phyloP scores from a whole-genome alignment of 2,329 filamentous ascomycete genomes.

The Pleomassaria siparia region DNA sequence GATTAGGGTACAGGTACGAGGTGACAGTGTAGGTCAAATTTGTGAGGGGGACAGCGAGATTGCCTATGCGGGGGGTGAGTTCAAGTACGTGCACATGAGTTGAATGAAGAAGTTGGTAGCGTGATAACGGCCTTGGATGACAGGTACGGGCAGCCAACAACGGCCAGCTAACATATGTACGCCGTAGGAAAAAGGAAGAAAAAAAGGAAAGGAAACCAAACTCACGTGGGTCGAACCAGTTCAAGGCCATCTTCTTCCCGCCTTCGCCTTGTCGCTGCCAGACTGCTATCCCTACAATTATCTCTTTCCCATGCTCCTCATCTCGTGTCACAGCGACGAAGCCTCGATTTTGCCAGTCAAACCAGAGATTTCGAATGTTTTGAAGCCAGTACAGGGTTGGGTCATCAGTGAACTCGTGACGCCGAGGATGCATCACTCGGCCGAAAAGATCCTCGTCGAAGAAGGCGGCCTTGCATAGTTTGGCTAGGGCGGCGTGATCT shows the following conservation, averaged over 20 bases:
- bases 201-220: background rate
- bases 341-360: conserved; percentile 11
- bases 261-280: conserved; percentile 26
- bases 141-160: background rate
- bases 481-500: conserved; percentile 17
- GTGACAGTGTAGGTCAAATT: conserved; percentile 4
- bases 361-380: conserved; percentile 16
- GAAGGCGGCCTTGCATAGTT: conserved; percentile 24
- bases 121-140: conserved; percentile 2
- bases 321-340: conserved; percentile 16
- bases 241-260: conserved; percentile 12
- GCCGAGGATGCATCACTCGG: conserved; percentile 28
- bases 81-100: background rate
- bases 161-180: too few species aligned
- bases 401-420: conserved; percentile 26
- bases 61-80: conserved; percentile 6
- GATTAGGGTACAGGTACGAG: conserved; percentile 17
- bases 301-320: conserved; percentile 6
- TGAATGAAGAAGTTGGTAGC: background rate
- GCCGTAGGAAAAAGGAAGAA: too few species aligned
- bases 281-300: conserved; percentile 20
- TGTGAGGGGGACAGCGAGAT: conserved; percentile 3
- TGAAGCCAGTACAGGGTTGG: conserved; percentile 27
- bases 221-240: conserved; percentile 13
- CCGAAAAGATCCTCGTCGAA: conserved; percentile 36